These are phyloP conservation scores for Hymenoscyphus infarciens DNA, from an alignment of 2,329 filamentous ascomycete genomes.

Conservation along the genomic window DNA sequence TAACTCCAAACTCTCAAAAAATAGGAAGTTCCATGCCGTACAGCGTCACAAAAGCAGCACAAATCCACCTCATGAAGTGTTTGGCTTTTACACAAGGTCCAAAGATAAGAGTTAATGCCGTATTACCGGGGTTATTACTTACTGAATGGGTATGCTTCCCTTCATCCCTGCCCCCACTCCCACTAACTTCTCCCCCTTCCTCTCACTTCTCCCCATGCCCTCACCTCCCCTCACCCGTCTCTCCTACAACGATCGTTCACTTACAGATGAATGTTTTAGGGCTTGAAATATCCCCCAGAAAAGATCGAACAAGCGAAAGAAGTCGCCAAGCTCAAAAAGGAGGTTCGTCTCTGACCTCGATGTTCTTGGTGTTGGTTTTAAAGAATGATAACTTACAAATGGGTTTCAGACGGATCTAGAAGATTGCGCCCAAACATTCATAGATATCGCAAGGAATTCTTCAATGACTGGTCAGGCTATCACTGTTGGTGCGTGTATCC, in stretches of 20 bases:
- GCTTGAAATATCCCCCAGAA: not conserved
- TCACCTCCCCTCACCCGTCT: not conserved
- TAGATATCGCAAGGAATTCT: slow-evolving; percentile 50
- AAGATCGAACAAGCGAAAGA: slow-evolving; percentile 27
- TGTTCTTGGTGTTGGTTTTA: too few relatives aligned
- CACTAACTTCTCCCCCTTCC: too few relatives aligned
- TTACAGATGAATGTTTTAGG: not conserved
- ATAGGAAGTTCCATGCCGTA: slow-evolving; percentile 46
- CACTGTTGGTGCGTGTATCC: slow-evolving; percentile 29
- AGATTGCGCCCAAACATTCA: slow-evolving; percentile 53
- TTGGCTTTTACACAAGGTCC: slow-evolving; percentile 52
- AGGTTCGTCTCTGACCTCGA: slow-evolving; percentile 44
- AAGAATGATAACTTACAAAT: too few relatives aligned
- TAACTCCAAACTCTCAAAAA: slow-evolving; percentile 38
- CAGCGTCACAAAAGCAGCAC: slow-evolving; percentile 72
- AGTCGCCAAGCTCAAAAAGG: slow-evolving; percentile 51
- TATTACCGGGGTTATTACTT: slow-evolving; percentile 51
- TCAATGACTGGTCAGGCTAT: slow-evolving; percentile 36
- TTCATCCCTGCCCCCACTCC: too few relatives aligned
- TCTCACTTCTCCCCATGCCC: not conserved
- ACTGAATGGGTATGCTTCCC: slow-evolving; percentile 37
- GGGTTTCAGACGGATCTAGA: slow-evolving; percentile 46
- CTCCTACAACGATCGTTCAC: not conserved
- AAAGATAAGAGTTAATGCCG: slow-evolving; percentile 55
- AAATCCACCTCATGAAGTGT: slow-evolving; percentile 56